Evolutionary conservation across 306 rosid species (phyloP), one percentile per base, ranked within the genome.

Genomic region (Mimosa pudica): DNA sequence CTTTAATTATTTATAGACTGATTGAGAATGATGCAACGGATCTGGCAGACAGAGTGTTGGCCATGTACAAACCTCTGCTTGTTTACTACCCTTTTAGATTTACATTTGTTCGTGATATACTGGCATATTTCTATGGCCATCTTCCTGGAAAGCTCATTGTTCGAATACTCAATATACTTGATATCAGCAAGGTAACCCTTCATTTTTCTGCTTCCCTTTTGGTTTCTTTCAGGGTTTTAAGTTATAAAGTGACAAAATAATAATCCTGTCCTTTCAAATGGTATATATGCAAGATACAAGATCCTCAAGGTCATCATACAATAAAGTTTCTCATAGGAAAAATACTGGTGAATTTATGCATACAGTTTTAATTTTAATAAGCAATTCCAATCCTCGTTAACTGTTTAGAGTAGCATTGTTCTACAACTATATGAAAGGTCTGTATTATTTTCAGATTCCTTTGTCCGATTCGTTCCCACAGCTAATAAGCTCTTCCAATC

Each of bases 91-190:
- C 99, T 70, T 81, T 93, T 54, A 89, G 98, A 81, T 95, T 95
- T 85, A 84, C 97, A n/a, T 95, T 95, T 84, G 99, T 91, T 70
- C 99, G 98, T 71, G 98, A 95, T 87, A 93, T 93, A 87, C 97
- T 95, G 66, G 96, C 99, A 55, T 95, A 95, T 86, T 95, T 95
- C 87, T 95, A 95, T 77, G 92, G 98, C 61, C 98, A 90, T 85
- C 96, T 95, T 77, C 91, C 94, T 70, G 89, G 84, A 73, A 93
- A 91, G 87, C 96, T 95, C 71, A 88, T 90, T 79, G 93, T 95
- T 69, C 92, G 96, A 81, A 88, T 93, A 78, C 84, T 93, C 85
- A 82, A 90, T 71, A 84, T 90, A 61, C 99, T 95, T 74, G 97
- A 91, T 83, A 82, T 93, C 76, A 74, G 68, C 82, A 95, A 95